Evolutionary conservation across 192 early-diverging fungal species (phyloP).

Genomic region (Backusella mclennaniae): DNA sequence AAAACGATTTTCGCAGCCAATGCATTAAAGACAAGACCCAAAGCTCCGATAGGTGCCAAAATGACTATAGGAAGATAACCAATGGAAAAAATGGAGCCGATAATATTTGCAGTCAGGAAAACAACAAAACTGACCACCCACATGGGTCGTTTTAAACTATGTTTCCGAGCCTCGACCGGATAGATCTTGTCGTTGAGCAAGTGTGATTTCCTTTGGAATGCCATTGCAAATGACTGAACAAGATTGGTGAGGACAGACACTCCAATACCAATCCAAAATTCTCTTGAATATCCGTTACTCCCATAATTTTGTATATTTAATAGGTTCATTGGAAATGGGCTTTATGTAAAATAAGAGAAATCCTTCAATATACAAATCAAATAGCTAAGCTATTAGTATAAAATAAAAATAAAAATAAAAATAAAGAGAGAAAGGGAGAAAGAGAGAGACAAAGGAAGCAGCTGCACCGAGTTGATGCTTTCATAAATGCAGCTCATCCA

Average conservation of each 20-base stretch:
- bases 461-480: not conserved
- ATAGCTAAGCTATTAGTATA: not conserved
- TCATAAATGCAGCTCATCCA: not conserved
- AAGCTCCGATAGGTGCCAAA: slow-evolving; percentile 71
- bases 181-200: slow-evolving; percentile 54
- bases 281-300: slow-evolving; percentile 12
- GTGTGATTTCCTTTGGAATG: slow-evolving; percentile 76
- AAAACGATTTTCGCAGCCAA: slow-evolving; percentile 67
- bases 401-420: not conserved
- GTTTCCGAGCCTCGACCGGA: slow-evolving; percentile 47
- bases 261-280: slow-evolving; percentile 30
- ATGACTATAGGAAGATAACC: slow-evolving; percentile 78
- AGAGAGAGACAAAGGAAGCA: not conserved
- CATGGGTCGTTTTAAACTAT: slow-evolving; percentile 52
- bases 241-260: slow-evolving; percentile 30
- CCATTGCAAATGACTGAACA: slow-evolving; percentile 59
- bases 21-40: slow-evolving; percentile 75
- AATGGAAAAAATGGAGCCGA: slow-evolving; percentile 69
- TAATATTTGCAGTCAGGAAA: slow-evolving; percentile 68
- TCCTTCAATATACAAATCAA: not conserved
- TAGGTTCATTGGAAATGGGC: not conserved
- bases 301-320: not conserved
- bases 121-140: slow-evolving; percentile 69
- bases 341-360: not conserved
- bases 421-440: not conserved